phyloP scores from a whole-genome alignment of 352 stramenopile genomes.

The Globisporangium barbulae region DNA sequence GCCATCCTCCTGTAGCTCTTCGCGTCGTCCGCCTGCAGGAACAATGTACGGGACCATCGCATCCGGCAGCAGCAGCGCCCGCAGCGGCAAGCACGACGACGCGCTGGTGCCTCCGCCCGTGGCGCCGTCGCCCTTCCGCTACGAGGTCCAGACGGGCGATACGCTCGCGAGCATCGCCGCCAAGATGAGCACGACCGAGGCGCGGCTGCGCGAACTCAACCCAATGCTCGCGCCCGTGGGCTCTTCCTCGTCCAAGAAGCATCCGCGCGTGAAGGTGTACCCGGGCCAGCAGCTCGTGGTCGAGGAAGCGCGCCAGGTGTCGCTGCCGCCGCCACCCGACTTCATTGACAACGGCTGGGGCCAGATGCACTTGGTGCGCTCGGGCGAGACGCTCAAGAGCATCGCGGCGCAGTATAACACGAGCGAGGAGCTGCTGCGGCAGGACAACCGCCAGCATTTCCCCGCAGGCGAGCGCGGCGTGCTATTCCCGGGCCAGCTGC shows the following conservation, averaged over 20 bases:
- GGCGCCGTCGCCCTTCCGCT: constrained; percentile 62
- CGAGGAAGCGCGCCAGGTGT: constrained; percentile 64
- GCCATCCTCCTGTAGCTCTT: neutral
- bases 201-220: constrained; percentile 60
- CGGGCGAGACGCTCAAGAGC: constrained; percentile 59
- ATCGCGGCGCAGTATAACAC: constrained; percentile 83
- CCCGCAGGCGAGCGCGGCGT: constrained; percentile 66
- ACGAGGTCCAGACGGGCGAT: constrained; percentile 62
- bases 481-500: constrained; percentile 64
- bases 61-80: constrained; percentile 18
- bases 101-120: constrained; percentile 24
- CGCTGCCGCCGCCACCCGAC: constrained; percentile 67
- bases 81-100: constrained; percentile 17
- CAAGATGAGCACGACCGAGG: constrained; percentile 62
- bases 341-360: constrained; percentile 83
- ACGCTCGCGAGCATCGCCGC: constrained; percentile 58
- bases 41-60: constrained; percentile 59
- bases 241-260: constrained; percentile 24
- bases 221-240: constrained; percentile 43
- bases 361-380: constrained; percentile 77
- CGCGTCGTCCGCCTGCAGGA: neutral
- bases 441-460: constrained; percentile 82
- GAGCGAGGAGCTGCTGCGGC: constrained; percentile 68
- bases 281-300: constrained; percentile 72
- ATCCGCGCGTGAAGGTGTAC: constrained; percentile 55